Evolutionary conservation across 495 filamentous ascomycete species (phyloP), one percentile per base, ranked within the genome.

Genomic region (Extremus antarcticus): DNA sequence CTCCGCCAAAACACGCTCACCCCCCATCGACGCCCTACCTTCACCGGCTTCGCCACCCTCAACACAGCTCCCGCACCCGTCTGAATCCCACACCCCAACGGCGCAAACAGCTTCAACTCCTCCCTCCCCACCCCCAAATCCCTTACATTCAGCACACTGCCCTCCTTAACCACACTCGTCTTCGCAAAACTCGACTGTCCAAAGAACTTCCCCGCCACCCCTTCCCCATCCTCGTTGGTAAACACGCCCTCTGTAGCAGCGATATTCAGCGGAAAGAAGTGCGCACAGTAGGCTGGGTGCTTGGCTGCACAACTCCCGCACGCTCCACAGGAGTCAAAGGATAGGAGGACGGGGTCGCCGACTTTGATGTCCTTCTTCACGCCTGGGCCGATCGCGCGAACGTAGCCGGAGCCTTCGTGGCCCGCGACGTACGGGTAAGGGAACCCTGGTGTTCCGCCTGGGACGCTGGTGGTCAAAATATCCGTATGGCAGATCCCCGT

Each of bases 61-160:
- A 61, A 24, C 16, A 65, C 51, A 11, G 60, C 54, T 20, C 71
- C 70, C 15, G 63, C 63, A 10, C 72, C 72, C 3, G 72, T 75
- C 58, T 70, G 67, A 25, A 73, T 61, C 1, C 69, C 72, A 47
- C 72, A 74, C 2, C 71, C 72, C 38, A 75, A 63, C 1, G 72
- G 70, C 9, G 72, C 64, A 19, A 70, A 66, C 1, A 71, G 47
- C 13, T 58, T 56, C 49, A 72, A 38, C 19, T 65, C 56, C 10
- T 66, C 47, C 2, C 62, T 58, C 39, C 47, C 23, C 19, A 43
- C 25, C 47, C 55, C 63, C 49, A 47, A 53, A 43, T 51, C 60
- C 55, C 54, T 61, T 7, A 48, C 65, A 21, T 67, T 66, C 39
- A 71, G 62, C 1, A 73, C 59, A 46, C 53, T 61, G 24, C 25